Percentiles rank a stretch among this genome's conserved stretches.
phyloP scores from a whole-genome alignment of 2,329 filamentous ascomycete genomes.

The Zymoseptoria brevis region DNA sequence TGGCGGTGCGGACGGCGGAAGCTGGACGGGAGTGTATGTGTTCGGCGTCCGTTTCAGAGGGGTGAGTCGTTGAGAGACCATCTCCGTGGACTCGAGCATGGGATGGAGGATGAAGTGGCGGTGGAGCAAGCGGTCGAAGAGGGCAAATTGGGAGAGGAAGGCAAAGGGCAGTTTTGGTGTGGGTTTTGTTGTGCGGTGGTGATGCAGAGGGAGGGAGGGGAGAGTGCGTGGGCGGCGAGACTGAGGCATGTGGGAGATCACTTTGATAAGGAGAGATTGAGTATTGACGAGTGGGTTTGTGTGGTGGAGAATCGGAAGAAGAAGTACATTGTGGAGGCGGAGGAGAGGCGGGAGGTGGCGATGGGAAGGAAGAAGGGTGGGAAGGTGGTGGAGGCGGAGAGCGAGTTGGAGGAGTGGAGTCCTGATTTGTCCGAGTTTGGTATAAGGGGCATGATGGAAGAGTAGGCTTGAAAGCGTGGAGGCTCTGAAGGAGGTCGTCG shows the following conservation, averaged over 20 bases:
- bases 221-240: slow-evolving; percentile 30
- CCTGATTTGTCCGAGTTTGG: not conserved
- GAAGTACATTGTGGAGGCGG: slow-evolving; percentile 14
- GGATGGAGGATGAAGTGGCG: slow-evolving; percentile 32
- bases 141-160: slow-evolving; percentile 51
- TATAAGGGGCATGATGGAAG: not conserved
- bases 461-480: not conserved
- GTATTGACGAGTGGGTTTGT: slow-evolving; percentile 51
- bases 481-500: not conserved
- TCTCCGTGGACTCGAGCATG: slow-evolving; percentile 45
- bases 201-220: slow-evolving; percentile 38
- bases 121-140: slow-evolving; percentile 3
- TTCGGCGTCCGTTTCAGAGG: slow-evolving; percentile 50
- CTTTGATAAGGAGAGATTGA: slow-evolving; percentile 48
- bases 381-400: not conserved
- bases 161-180: slow-evolving; percentile 70
- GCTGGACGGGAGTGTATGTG: slow-evolving; percentile 41
- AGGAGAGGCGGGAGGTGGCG: slow-evolving; percentile 2
- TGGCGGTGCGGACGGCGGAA: slow-evolving; percentile 55
- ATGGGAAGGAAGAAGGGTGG: not conserved
- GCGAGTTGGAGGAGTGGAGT: not conserved
- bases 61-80: slow-evolving; percentile 55
- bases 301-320: slow-evolving; percentile 32
- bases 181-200: slow-evolving; percentile 65
- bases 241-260: slow-evolving; percentile 72